Conservation (phyloP, 2,329 filamentous ascomycete genomes). For the Clarireedia homoeocarpa region DNA sequence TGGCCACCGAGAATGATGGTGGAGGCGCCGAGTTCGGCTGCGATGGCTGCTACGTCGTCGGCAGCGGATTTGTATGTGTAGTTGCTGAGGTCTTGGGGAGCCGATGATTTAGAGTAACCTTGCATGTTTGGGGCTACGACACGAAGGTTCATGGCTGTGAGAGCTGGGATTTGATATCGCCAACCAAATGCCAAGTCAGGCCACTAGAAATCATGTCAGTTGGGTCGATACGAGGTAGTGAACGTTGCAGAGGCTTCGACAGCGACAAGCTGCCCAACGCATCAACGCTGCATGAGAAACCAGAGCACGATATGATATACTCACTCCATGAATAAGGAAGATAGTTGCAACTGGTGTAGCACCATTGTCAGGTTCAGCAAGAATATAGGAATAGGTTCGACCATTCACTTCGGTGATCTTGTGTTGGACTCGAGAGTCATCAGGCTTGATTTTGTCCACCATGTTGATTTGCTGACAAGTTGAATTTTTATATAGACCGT, state of each 20-base stretch:
- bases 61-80: conserved; percentile 69
- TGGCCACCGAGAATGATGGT: conserved; percentile 79
- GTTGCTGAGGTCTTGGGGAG: conserved; percentile 50
- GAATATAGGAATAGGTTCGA: conserved; percentile 60
- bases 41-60: conserved; percentile 68
- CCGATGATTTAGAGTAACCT: conserved; percentile 73
- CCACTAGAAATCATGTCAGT: conserved; percentile 35
- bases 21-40: conserved; percentile 39
- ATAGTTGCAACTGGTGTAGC: conserved; percentile 39
- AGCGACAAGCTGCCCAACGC: not conserved
- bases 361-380: conserved; percentile 39
- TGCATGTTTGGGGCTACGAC: conserved; percentile 82
- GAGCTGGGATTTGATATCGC: conserved; percentile 78
- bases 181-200: conserved; percentile 78
- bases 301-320: not conserved
- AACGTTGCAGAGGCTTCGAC: not conserved
- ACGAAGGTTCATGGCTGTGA: conserved; percentile 63
- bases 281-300: not conserved
- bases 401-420: conserved; percentile 57
- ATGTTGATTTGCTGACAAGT: conserved; percentile 19
- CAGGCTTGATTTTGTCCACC: conserved; percentile 54
- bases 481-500: not conserved
- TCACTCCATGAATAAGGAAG: conserved; percentile 44
- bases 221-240: not conserved
- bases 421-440: conserved; percentile 59